Evolutionary conservation across 2,329 filamentous ascomycete genomes (phyloP).

Genomic region (Apiospora koreana): DNA sequence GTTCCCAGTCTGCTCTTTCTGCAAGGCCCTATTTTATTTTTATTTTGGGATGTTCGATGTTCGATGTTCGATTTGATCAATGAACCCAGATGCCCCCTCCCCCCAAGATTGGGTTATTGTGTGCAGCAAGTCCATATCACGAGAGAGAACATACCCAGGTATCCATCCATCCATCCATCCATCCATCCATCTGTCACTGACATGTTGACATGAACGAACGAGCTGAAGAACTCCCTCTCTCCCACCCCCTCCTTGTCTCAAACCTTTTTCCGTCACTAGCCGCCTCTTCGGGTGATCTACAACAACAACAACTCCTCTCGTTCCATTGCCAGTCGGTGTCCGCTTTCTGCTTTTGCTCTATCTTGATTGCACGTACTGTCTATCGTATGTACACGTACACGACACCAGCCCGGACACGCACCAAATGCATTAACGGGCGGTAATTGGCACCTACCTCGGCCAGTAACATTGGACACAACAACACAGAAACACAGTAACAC

Average conservation of each 20-base stretch:
- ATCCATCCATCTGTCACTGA: not conserved
- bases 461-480: conserved; percentile 7
- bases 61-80: not conserved
- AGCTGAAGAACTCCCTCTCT: conserved; percentile 5
- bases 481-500: not conserved
- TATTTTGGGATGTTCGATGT: no score
- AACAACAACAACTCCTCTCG: not conserved
- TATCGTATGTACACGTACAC: not conserved
- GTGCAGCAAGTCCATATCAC: not conserved
- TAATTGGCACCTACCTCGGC: not conserved
- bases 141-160: not conserved
- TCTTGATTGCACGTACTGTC: no score
- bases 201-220: not conserved
- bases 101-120: not conserved
- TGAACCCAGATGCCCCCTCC: not conserved
- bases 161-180: no score
- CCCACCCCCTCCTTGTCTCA: not conserved
- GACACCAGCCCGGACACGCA: not conserved
- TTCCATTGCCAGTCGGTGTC: not conserved
- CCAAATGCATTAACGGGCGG: not conserved
- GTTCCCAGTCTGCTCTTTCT: not conserved
- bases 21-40: conserved; percentile 5
- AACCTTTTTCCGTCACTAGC: not conserved
- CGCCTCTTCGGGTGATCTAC: conserved; percentile 1
- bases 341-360: not conserved